Conservation (phyloP, 371 early-diverging fungal species). For the Entomophthora muscae region DNA sequence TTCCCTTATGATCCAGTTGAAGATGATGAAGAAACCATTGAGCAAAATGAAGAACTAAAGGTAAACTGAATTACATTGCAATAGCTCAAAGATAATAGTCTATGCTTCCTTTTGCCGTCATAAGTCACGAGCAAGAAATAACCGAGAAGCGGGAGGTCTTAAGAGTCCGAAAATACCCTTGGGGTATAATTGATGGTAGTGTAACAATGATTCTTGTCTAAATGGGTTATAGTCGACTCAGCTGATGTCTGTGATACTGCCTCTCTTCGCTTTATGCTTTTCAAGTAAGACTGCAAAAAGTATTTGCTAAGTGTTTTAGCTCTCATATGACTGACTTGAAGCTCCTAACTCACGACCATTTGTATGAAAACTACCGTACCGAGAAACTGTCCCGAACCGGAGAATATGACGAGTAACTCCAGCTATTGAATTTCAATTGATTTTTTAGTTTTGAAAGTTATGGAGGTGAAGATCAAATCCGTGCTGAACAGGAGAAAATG, state of each 20-base stretch:
- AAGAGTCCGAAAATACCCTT: conserved; percentile 90
- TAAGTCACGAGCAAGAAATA: conserved; percentile 90
- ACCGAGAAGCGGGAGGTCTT: conserved; percentile 32
- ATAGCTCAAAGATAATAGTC: conserved; percentile 19
- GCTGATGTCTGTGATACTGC: conserved; percentile 72
- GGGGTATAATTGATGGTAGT: conserved; percentile 90
- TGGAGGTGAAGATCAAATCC: conserved; percentile 12
- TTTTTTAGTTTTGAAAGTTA: conserved; percentile 14
- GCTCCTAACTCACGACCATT: conserved; percentile 81
- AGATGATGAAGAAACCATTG: conserved; percentile 82
- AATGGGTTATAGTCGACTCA: not conserved
- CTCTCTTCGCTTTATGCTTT: conserved; percentile 75
- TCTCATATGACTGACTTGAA: conserved; percentile 90
- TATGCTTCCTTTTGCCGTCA: conserved; percentile 88
- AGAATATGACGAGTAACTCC: conserved; percentile 30
- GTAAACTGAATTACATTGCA: conserved; percentile 13
- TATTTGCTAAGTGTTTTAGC: conserved; percentile 16
- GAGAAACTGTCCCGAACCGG: conserved; percentile 65
- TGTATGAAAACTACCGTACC: conserved; percentile 95
- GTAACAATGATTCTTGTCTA: conserved; percentile 1
- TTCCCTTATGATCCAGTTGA: conserved; percentile 61
- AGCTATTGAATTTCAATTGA: not conserved
- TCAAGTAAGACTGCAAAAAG: conserved; percentile 26
- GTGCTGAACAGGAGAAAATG: conserved; percentile 37
- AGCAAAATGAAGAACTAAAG: conserved; percentile 87